phyloP scores from a whole-genome alignment of 1,139 yeast genomes.

The Pichia sp. region DNA sequence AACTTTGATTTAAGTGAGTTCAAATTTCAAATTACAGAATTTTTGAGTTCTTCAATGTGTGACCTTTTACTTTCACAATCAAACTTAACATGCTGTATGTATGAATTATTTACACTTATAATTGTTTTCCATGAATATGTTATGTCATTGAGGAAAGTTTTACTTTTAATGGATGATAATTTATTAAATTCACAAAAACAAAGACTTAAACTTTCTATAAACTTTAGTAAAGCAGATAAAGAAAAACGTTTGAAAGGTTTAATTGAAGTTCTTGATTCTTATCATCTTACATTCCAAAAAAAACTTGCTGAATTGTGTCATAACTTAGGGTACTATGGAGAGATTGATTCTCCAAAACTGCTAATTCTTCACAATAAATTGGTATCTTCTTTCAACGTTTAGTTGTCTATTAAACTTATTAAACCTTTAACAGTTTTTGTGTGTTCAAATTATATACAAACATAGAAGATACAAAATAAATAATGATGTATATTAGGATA shows the following conservation, averaged over 20 bases:
- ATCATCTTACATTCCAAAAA: conserved; percentile 50
- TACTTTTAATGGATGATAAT: conserved; percentile 46
- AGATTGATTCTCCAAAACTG: conserved; percentile 55
- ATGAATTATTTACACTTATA: conserved; percentile 41
- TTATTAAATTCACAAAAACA: conserved; percentile 35
- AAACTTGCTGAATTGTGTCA: conserved; percentile 49
- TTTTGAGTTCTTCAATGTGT: conserved; percentile 58
- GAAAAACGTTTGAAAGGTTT: conserved; percentile 35
- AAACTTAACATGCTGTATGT: conserved; percentile 44
- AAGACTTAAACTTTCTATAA: conserved; percentile 7
- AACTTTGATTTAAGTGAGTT: conserved; percentile 46
- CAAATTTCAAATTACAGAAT: conserved; percentile 47
- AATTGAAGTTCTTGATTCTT: conserved; percentile 44
- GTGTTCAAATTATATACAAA: not conserved
- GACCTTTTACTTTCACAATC: conserved; percentile 65
- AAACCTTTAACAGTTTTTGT: not conserved
- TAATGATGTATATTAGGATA: conserved; percentile 1
- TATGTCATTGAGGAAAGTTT: conserved; percentile 48
- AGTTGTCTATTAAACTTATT: not conserved
- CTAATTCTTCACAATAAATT: conserved; percentile 35
- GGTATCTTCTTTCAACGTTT: conserved; percentile 15
- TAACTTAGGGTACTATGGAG: conserved; percentile 54
- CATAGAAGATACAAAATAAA: not conserved
- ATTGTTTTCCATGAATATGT: conserved; percentile 53
- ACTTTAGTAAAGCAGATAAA: conserved; percentile 1